Evolutionary conservation across 495 filamentous ascomycete genomes (phyloP), one percentile per base, ranked within the genome.

Genomic region (Ramalina peruviana): DNA sequence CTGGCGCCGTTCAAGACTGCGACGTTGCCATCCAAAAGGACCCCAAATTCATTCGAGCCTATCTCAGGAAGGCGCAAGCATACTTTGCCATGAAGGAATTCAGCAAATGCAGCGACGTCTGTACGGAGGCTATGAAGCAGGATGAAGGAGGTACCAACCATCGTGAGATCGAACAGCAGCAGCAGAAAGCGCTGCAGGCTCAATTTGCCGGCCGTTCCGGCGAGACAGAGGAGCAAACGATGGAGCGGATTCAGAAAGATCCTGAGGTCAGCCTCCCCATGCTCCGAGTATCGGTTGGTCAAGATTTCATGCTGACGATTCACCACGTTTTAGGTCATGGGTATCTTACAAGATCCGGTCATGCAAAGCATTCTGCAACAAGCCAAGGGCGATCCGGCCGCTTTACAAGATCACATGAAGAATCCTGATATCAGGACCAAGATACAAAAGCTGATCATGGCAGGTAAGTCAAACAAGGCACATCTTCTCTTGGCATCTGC

Each of bases 281-380:
- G 0, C 3, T 33, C 30, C 30, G 48, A 9, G 17, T 4, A 3
- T 20, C 43, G 33, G 17, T 49, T 15, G 30, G 17, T 27, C 11
- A 43, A 25, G 16, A 38, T 12, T 3, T 40, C 12, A 16, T 40
- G 36, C 36, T 21, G 26, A 51, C 39, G 39, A 33, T 2, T 7
- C 6, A 13, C 44, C 26, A 25, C n/a, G 6, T 1, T 51, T 48
- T 53, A 92, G 83, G 90, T 94, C 64, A 81, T 92, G 77, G 68
- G 75, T 48, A 93, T 97, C 61, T 82, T 96, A 62, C 79, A 84
- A 63, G 93, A 97, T 60, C 92, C 92, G 4, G 80, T 98, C 60
- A 97, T 97, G 93, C 87, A 97, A 66, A 85, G 82, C 61, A 98
- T 97, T 57, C 79, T 98, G 37, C 85, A 92, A 64, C 88, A 96